These are phyloP conservation scores for Zoysia japonica DNA, from an alignment of 176 grass and related monocot species.

Conservation along the genomic window DNA sequence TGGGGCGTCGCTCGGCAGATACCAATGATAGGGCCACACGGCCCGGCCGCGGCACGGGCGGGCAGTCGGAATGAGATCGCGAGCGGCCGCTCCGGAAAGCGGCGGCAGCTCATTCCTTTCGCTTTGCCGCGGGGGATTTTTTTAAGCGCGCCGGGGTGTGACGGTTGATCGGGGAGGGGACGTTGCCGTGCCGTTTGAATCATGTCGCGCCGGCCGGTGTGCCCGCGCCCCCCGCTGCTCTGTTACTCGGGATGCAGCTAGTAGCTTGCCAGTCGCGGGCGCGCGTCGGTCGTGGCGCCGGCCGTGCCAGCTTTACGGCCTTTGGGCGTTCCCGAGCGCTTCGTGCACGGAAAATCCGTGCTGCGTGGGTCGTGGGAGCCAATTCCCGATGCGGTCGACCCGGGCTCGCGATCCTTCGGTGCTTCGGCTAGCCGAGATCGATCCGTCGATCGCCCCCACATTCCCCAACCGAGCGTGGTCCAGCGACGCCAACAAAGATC, in stretches of 20 bases:
- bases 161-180: neutral
- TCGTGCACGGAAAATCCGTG: constrained; percentile 81
- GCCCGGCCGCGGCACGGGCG: constrained; percentile 35
- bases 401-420: constrained; percentile 26
- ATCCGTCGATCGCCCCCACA: too few relatives aligned
- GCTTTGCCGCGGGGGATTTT: constrained; percentile 40
- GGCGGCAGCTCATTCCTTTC: constrained; percentile 19
- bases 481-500: neutral
- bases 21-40: constrained; percentile 52
- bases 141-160: constrained; percentile 16
- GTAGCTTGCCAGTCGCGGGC: neutral
- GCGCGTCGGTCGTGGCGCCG: constrained; percentile 52
- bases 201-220: too few relatives aligned
- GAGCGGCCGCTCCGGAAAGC: constrained; percentile 61
- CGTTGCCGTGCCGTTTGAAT: neutral
- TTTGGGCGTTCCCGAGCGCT: constrained; percentile 68
- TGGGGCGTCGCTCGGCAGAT: constrained; percentile 54
- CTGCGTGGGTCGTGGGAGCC: constrained; percentile 55
- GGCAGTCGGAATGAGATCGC: constrained; percentile 58
- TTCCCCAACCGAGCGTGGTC: constrained; percentile 18
- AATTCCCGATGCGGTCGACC: constrained; percentile 51
- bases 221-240: neutral
- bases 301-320: constrained; percentile 52
- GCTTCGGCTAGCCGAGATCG: constrained; percentile 38
- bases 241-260: constrained; percentile 1